Evolutionary conservation across 2,329 filamentous ascomycete genomes (phyloP).

Genomic region (Fusarium acutatum): DNA sequence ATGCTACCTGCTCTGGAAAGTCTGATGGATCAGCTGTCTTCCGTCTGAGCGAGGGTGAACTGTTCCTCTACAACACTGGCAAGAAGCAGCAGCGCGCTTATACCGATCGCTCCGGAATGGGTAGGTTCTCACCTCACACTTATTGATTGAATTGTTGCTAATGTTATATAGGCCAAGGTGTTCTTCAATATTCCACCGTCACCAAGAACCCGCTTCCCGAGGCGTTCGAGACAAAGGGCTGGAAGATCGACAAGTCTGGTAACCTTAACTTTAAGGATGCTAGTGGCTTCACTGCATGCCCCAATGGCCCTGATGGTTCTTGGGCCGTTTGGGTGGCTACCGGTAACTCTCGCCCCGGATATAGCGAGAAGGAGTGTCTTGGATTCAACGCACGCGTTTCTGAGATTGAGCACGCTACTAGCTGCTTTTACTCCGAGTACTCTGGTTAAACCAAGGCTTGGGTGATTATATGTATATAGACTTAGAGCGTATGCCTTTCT

Average conservation of each 20-base stretch:
- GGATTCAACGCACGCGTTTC: constrained; percentile 46
- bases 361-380: constrained; percentile 48
- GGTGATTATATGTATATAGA: background rate
- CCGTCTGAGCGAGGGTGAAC: constrained; percentile 49
- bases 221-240: constrained; percentile 58
- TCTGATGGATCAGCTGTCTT: constrained; percentile 58
- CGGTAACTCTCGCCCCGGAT: constrained; percentile 47
- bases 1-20: constrained; percentile 58
- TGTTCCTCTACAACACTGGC: constrained; percentile 57
- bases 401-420: constrained; percentile 40
- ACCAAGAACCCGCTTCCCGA: constrained; percentile 35
- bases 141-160: background rate
- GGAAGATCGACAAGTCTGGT: constrained; percentile 52
- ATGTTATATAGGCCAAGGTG: constrained; percentile 56
- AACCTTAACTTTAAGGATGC: background rate
- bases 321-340: constrained; percentile 52
- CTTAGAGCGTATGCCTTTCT: background rate
- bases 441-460: background rate
- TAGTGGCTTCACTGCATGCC: constrained; percentile 60
- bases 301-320: constrained; percentile 49
- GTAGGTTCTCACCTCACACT: constrained; percentile 44
- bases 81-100: constrained; percentile 58
- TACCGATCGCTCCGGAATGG: constrained; percentile 68
- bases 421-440: constrained; percentile 49
- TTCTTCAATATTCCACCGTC: constrained; percentile 61